Conservation (phyloP, 192 early-diverging fungal species). For the Backusella morwellensis region DNA sequence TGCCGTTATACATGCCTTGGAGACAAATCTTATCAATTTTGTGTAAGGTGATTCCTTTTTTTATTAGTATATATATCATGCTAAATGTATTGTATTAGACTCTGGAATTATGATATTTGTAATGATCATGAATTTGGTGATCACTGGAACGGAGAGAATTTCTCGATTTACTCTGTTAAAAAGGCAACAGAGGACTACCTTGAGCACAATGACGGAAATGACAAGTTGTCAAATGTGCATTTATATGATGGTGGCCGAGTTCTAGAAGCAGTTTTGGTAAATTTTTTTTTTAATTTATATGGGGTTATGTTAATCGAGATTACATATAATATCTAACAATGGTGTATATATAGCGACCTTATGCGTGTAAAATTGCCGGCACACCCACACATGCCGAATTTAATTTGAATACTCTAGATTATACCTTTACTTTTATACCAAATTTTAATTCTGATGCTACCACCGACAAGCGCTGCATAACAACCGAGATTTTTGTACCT, state of each 20-base stretch:
- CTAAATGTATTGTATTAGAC: conserved; percentile 28
- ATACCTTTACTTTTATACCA: conserved; percentile 55
- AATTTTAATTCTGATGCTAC: neutral
- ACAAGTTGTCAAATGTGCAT: conserved; percentile 9
- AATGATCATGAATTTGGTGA: conserved; percentile 81
- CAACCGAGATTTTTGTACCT: conserved; percentile 75
- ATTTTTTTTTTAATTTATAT: too few relatives aligned
- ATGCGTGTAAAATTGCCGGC: conserved; percentile 75
- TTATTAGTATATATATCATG: neutral
- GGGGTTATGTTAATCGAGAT: neutral
- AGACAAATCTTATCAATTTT: conserved; percentile 74
- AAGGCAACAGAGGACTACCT: neutral
- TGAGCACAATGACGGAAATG: neutral
- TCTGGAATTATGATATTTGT: conserved; percentile 85
- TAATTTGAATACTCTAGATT: conserved; percentile 57
- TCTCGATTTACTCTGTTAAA: conserved; percentile 64
- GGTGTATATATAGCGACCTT: conserved; percentile 54
- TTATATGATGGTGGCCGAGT: conserved; percentile 75
- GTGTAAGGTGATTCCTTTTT: conserved; percentile 46
- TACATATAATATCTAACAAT: too few relatives aligned
- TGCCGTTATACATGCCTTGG: conserved; percentile 70
- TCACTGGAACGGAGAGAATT: conserved; percentile 87
- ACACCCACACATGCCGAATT: conserved; percentile 59
- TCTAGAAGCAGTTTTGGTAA: conserved; percentile 72
- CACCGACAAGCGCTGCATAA: neutral